Base-by-base conservation (phyloP, 257 asterid genomes). In the Galeopsis tetrahit region DNA sequence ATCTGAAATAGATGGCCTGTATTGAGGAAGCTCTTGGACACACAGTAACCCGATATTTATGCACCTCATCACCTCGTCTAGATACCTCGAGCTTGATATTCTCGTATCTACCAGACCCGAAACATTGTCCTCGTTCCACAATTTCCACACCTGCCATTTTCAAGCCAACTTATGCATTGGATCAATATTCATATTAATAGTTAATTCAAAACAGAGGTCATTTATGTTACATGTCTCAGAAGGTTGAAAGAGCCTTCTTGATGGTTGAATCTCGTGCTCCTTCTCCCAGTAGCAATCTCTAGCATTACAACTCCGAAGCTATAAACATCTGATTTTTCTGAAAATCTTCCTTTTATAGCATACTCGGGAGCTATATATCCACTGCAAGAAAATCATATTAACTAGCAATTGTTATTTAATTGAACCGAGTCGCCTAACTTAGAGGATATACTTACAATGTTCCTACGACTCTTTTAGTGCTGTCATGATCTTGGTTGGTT, bases 341-440 rank as follows among this genome's bases (percentile, higher is more conserved):
- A 86, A 70, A 86, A 87, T 80, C 80, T 86, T 65, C 96, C 90
- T 42, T 77, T 79, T 79, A 86, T 36, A 33, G 94, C 95, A 44
- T 90, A 90, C 77, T 90, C 96, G 0, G 95, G 96, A 51, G 94
- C 89, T 88, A 90, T 85, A 53, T 90, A 90, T 34, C 96, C 96
- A 55, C 96, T 80, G 81, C 81, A 80, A 42, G 35, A 56, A 34
- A 43, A 71, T 31, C 46, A 32, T 38, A 38, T 42, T 42, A 42
- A 13, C 10, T 6, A 39, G 46, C 46, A 21, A 21, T 21, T 2
- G 2, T 40, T 6, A 9, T 42, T 8, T 49, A 21, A 21, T 21
- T 13, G 53, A 8, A 70, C 38, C 10, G 51, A 43, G 60, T 44
- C 4, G 34, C 15, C 63, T 10, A 33, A 33, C 33, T n/a, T 6